Conservation (phyloP, 1,284 basidiomycete genomes). For the Austroboletus novae-zelandiae region DNA sequence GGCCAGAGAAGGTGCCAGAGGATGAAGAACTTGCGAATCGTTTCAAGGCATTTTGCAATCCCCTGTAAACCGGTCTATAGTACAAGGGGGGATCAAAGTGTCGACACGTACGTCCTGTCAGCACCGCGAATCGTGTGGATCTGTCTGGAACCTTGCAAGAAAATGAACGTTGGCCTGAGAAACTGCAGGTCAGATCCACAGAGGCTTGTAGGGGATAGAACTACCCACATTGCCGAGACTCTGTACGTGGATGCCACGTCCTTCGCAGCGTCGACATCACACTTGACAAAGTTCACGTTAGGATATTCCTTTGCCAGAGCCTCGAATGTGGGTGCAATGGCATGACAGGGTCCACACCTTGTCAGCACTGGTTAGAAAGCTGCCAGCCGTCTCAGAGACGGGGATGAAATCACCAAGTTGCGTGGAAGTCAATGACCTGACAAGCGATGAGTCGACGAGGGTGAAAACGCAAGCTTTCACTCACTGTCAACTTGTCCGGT, state of each 20-base stretch:
- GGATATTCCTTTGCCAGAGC: constrained; percentile 62
- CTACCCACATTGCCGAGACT: constrained; percentile 63
- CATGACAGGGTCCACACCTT: constrained; percentile 82
- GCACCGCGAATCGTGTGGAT: constrained; percentile 71
- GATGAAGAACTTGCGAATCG: constrained; percentile 42
- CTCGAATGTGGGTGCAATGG: constrained; percentile 72
- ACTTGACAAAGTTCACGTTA: constrained; percentile 75
- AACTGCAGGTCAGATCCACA: not conserved
- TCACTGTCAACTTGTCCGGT: constrained; percentile 66
- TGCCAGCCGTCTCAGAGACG: not conserved
- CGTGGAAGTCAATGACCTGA: constrained; percentile 82
- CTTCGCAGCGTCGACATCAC: constrained; percentile 68
- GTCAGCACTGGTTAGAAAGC: constrained; percentile 12
- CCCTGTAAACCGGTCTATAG: constrained; percentile 38
- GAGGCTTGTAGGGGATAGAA: not conserved
- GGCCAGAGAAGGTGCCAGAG: constrained; percentile 56
- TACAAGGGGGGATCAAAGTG: not conserved
- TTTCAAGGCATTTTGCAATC: constrained; percentile 55
- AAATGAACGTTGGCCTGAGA: constrained; percentile 75
- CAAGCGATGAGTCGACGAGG: too few relatives aligned
- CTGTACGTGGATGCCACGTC: constrained; percentile 63
- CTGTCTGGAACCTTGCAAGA: constrained; percentile 64
- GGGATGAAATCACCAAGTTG: constrained; percentile 55
- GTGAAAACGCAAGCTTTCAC: not conserved
- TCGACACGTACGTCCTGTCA: constrained; percentile 50